Conservation (phyloP, 2,329 filamentous ascomycete species). For the Exophiala aquamarina region DNA sequence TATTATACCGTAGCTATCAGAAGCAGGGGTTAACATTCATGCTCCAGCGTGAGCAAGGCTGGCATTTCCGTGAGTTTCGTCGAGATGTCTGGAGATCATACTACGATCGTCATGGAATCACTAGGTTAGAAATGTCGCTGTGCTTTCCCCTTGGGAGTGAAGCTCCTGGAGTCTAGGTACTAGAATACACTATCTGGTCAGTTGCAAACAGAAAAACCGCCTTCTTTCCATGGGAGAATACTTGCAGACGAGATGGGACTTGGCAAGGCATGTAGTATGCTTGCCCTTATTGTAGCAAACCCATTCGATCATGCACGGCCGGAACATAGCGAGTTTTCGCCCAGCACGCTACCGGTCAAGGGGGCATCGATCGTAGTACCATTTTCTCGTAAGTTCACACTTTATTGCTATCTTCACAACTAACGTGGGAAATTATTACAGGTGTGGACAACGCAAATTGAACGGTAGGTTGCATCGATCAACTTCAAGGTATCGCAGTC, state of each 20-base stretch:
- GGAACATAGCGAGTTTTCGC: not conserved
- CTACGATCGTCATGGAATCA: slow-evolving; percentile 3
- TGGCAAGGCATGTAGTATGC: slow-evolving; percentile 48
- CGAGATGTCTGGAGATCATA: slow-evolving; percentile 38
- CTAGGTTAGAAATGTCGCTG: slow-evolving; percentile 7
- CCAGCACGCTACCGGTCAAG: not conserved
- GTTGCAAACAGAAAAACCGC: slow-evolving; percentile 33
- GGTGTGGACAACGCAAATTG: slow-evolving; percentile 3
- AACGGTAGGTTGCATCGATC: not conserved
- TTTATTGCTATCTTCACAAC: not conserved
- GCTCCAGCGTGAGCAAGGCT: slow-evolving; percentile 39
- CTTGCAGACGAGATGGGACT: slow-evolving; percentile 50
- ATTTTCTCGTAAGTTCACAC: not conserved
- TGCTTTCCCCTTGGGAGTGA: not conserved
- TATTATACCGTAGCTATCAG: slow-evolving; percentile 39
- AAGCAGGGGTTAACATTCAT: slow-evolving; percentile 47
- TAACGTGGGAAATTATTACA: not conserved
- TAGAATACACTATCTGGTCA: slow-evolving; percentile 35
- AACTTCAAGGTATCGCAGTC: not conserved
- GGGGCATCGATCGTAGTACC: slow-evolving; percentile 37
- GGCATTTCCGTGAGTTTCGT: slow-evolving; percentile 31
- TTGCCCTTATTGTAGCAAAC: slow-evolving; percentile 41
- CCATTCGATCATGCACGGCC: not conserved
- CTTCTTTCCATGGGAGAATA: slow-evolving; percentile 44
- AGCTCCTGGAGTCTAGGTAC: slow-evolving; percentile 5